Evolutionary conservation across 2,329 filamentous ascomycete genomes (phyloP), one percentile per base, ranked within the genome.

Genomic region (Talaromyces verruculosus): DNA sequence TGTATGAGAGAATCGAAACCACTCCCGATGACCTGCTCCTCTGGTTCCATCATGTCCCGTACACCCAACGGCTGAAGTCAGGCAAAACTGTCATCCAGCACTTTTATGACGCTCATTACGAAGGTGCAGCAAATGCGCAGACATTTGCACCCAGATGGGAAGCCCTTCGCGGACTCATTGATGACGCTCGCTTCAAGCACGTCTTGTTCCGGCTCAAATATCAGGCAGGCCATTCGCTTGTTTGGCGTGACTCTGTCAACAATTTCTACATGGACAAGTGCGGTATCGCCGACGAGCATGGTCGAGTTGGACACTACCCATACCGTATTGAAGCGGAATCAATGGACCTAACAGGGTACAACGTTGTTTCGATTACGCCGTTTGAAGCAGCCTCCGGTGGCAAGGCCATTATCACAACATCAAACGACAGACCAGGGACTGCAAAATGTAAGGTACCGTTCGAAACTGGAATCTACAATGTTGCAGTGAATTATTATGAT

Each of bases 11-110:
- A 51, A 78, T 87, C 19, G 82, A 84, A 15, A 88, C 85, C 0
- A 91, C 89, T 0, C 88, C 89, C 0, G 89, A 91, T 67, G 81
- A 91, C 25, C 78, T 91, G 0, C 75, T 91, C 2, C 79, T 91
- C 1, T 92, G 89, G 89, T 91, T 91, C 77, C 89, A 91, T 74
- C 89, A 92, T 71, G 87, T 91, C 0, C 84, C 84, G 3, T 92
- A 90, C 73, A 89, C 86, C 0, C 85, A 89, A 45, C 75, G 74
- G 6, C 82, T 91, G 1, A 81, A 87, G 10, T 86, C 84, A 0
- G 87, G 88, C 11, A 85, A 88, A 75, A 89, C 89, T 0, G 87
- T 91, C 2, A 88, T 89, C 61, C 87, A 89, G 71, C 85, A 88
- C 71, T 88, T 89, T 73, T 89, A 89, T 71, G 84, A 89, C 67